Evolutionary conservation across 345 rosid genomes (phyloP), one percentile per base, ranked within the genome.

Genomic region (Dipteronia dyeriana): DNA sequence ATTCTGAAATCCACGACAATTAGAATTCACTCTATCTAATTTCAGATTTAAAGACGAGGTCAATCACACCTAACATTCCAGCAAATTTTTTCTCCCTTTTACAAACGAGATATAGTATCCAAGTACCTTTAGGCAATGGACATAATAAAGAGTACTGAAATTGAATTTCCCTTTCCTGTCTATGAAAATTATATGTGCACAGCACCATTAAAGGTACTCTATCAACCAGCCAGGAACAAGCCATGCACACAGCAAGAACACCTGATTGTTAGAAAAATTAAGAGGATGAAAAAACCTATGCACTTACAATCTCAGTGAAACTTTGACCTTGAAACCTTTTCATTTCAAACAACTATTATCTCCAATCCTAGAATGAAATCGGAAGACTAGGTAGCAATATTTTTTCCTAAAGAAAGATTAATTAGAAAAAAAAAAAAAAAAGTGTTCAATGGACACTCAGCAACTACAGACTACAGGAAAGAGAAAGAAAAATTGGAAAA

Each of bases 191-290:
- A 56, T 54, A 63, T 54, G 64, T 7, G 41, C 14, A 9, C 41
- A 19, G 54, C 47, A 66, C 51, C 51, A 34, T 53, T 53, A 22
- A 39, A 53, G 62, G 51, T 54, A 60, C 10, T 60, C 61, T 43
- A 70, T 62, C 65, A 63, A 59, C 63, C 34, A 70, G 62, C n/a
- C 68, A 69, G 17, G 79, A 77, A 61, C 43, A 62, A 70, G 62
- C n/a, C 68, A 69, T 23, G 79, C 70, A 61, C 43, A 62, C 43
- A 20, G 56, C 47, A 71, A 77, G 38, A 39, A 64, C 26, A 47
- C 22, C 64, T 9, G 22, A 16, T 8, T 20, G 22, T 34, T 34
- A 11, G n/a, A 9, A 53, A 2, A 38, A 23, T 63, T 34, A 54
- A 51, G 25, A 9, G 25, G 39, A 26, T 51, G 41, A 17, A 20